These are phyloP conservation scores for Fonsecaea nubica DNA, from an alignment of 2,329 filamentous ascomycete species.

Conservation along the genomic window DNA sequence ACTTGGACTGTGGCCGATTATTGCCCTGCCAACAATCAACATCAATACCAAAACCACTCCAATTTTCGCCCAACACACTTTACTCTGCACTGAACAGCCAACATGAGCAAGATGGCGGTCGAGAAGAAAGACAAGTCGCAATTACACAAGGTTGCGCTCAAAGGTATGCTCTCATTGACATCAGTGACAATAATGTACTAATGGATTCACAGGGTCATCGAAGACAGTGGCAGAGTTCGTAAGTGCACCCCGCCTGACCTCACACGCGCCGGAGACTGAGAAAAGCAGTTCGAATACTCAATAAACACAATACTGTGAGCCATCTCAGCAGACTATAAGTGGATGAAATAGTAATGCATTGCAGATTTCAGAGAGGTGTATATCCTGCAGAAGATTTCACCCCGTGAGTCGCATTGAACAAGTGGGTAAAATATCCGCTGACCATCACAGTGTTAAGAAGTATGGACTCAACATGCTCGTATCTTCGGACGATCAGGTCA, in stretches of 20 bases:
- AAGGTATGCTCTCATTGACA: slow-evolving; percentile 44
- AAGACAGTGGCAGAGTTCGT: slow-evolving; percentile 96
- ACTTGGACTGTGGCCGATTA: slow-evolving; percentile 4
- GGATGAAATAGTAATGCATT: slow-evolving; percentile 19
- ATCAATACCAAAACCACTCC: slow-evolving; percentile 25
- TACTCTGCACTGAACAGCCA: slow-evolving; percentile 11
- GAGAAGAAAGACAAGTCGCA: slow-evolving; percentile 74
- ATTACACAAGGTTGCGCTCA: slow-evolving; percentile 88
- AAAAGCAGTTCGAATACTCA: slow-evolving; percentile 81
- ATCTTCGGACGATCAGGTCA: slow-evolving; percentile 95
- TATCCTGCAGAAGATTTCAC: slow-evolving; percentile 97
- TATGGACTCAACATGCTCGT: slow-evolving; percentile 99
- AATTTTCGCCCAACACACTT: slow-evolving; percentile 8
- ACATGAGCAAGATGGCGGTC: slow-evolving; percentile 39
- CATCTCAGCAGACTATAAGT: background rate
- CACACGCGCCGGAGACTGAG: slow-evolving; percentile 33
- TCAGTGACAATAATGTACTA: slow-evolving; percentile 12
- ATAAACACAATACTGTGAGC: slow-evolving; percentile 93
- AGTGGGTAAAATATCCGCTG: slow-evolving; percentile 22
- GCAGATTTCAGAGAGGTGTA: slow-evolving; percentile 79
- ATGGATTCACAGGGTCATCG: slow-evolving; percentile 63
- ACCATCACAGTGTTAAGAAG: slow-evolving; percentile 76
- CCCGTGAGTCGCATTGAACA: slow-evolving; percentile 63
- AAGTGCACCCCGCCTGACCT: slow-evolving; percentile 49
- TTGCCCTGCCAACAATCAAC: slow-evolving; percentile 29